Base-by-base conservation (phyloP, 176 grass and related monocot species). In the Pontederia crassipes region DNA sequence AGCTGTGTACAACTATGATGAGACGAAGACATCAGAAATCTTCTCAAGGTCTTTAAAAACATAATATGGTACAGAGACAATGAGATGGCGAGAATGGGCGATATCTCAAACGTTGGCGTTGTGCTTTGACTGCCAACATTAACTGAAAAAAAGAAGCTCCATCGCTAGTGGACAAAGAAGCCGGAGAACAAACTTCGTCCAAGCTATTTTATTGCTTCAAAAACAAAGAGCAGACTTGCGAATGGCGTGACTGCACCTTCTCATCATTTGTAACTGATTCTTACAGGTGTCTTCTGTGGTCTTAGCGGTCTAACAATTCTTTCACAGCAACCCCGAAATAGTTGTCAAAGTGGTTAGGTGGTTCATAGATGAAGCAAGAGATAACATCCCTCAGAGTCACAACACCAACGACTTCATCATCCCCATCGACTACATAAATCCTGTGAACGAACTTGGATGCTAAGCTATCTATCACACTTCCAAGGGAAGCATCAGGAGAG, bases 371-470 rank as follows among this genome's bases (percentile, higher is more conserved):
- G 61, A 92, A 97, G 60, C 93, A 97, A 29, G 93, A 88, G 58
- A 97, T 97, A 61, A 97, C 88, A 29, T 97, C 93, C 2, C 93
- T 80, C 0, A 98, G 70, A 17, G 87, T 98, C 40, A 98, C 82
- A 11, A 98, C 81, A 8, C 93, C 93, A 2, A 81, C 45, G 10
- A 98, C 74, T 57, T 73, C 74, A 49, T 81, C 87, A 11, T 63
- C 57, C 12, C 40, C 71, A 47, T 83, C 71, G 10, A 92, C 81
- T 40, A 98, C 79, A 14, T 98, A 98, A 69, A 92, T 92, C 59
- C 93, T 71, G 57, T 92, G 93, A 16, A 86, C 89, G 27, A 81
- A 87, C 72, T 77, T 92, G 10, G 84, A 92, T 28, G 84, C 81
- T 2, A 97, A 83, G 74, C 67, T 81, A 57, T 98, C 84, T 0